Evolutionary conservation across 805 yeast species (phyloP), one percentile per base, ranked within the genome.

Genomic region (Ascoidea tarda): DNA sequence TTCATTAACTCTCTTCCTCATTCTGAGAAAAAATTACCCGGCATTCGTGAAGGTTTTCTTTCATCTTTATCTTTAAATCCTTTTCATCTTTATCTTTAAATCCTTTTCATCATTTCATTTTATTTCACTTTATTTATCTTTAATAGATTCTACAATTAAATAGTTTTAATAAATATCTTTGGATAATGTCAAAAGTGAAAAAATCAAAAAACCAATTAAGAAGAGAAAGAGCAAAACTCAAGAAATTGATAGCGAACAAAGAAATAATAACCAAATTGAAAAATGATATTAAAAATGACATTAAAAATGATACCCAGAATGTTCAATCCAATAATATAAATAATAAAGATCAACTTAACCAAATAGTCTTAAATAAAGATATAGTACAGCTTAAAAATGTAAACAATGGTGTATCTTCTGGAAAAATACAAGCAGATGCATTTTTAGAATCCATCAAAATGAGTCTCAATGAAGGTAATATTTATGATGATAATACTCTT

Each of bases 171-270:
- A 31, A 56, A 44, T 5, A 48, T 10, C 33, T 44, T 3, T 21
- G n/a, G 38, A 46, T 10, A 33, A 33, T 33, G 38, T 51, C 32
- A 42, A 52, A 54, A 31, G 54, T 52, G 6, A 72, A 69, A 55
- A 68, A 77, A 55, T 66, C 77, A 6, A 78, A 77, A 66, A 78
- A 78, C 61, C 82, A 77, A 61, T 59, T 76, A 31, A 63, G 84
- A 53, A 64, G 84, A 53, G 81, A 73, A 54, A 60, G 50, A 57
- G 72, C 58, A 72, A 70, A 60, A 28, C 31, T 8, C 42, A 49
- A 49, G 53, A 33, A 31, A n/a, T 5, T 48, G 6, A 16, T 16
- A 32, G 8, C 16, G 3, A 48, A 33, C 31, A 16, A 33, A 16
- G 49, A 48, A 10, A 33, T 14, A 10, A 33, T 14, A 31, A 14